These are phyloP conservation scores for Epichloe amarillans DNA, from an alignment of 2,329 filamentous ascomycete species.

Conservation along the genomic window DNA sequence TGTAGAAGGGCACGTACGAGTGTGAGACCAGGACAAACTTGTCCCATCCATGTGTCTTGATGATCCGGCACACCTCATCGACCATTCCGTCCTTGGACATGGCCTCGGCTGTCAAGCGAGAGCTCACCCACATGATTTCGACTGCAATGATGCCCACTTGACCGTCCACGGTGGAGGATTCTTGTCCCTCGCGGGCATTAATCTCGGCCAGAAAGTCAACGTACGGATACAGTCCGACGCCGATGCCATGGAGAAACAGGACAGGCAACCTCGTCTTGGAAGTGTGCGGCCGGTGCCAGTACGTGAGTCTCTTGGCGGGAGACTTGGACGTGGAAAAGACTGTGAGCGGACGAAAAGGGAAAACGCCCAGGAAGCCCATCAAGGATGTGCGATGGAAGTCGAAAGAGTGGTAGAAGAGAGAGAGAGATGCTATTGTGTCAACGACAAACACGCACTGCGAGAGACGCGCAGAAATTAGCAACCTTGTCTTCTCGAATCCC, in stretches of 20 bases:
- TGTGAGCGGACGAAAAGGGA: conserved; percentile 39
- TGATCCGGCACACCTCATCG: conserved; percentile 36
- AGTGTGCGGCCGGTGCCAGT: conserved; percentile 48
- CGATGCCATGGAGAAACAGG: conserved; percentile 51
- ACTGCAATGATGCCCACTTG: conserved; percentile 44
- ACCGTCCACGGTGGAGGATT: conserved; percentile 22
- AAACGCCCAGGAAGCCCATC: conserved; percentile 26
- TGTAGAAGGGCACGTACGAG: conserved; percentile 14
- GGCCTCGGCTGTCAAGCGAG: conserved; percentile 38
- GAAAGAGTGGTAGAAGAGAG: conserved; percentile 30
- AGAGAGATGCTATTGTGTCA: conserved; percentile 23
- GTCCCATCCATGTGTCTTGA: conserved; percentile 35
- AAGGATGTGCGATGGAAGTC: conserved; percentile 29
- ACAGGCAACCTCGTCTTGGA: conserved; percentile 42
- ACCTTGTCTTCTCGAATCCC: no score
- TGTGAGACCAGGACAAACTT: conserved; percentile 41
- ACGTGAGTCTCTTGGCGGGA: conserved; percentile 34
- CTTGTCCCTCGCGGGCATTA: conserved; percentile 21
- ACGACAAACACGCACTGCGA: conserved; percentile 31
- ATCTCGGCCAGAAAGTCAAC: conserved; percentile 39
- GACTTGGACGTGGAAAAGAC: conserved; percentile 32
- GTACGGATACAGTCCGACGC: conserved; percentile 39
- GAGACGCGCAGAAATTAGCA: no score
- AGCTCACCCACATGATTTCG: conserved; percentile 46
- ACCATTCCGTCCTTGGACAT: conserved; percentile 34